Evolutionary conservation across 1,284 basidiomycete species (phyloP).

Genomic region (Cutaneotrichosporon mucoides): DNA sequence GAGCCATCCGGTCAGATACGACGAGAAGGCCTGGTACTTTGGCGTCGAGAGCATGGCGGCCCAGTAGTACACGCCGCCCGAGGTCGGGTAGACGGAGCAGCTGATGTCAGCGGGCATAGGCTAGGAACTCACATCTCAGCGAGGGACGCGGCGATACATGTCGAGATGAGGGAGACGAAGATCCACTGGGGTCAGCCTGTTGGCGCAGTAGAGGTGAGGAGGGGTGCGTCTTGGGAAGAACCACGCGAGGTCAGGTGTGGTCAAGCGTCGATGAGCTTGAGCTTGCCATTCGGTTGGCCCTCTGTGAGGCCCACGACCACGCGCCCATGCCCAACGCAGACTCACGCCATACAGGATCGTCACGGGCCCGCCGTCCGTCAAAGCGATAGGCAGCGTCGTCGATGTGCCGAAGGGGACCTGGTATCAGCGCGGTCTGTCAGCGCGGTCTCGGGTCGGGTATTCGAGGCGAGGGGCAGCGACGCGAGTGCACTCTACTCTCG

Average conservation of each 20-base stretch:
- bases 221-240: too few relatives aligned
- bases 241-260: too few relatives aligned
- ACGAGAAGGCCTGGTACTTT: conserved; percentile 49
- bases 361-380: conserved; percentile 51
- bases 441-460: too few relatives aligned
- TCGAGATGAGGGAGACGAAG: conserved; percentile 51
- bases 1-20: conserved; percentile 53
- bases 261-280: too few relatives aligned
- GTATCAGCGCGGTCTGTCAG: background rate
- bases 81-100: conserved; percentile 51
- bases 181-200: conserved; percentile 40
- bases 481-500: too few relatives aligned
- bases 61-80: conserved; percentile 54
- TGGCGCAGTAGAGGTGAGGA: too few relatives aligned
- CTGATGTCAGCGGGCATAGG: conserved; percentile 17
- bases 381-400: conserved; percentile 49
- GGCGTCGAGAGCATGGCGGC: conserved; percentile 50
- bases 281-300: too few relatives aligned
- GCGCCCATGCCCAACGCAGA: conserved; percentile 1
- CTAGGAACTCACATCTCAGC: conserved; percentile 46
- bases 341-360: conserved; percentile 49
- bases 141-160: conserved; percentile 50
- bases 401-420: conserved; percentile 40
- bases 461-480: too few relatives aligned
- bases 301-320: too few relatives aligned